Evolutionary conservation across 257 asterid genomes (phyloP).

Genomic region (Nicotiana tomentosiformis): DNA sequence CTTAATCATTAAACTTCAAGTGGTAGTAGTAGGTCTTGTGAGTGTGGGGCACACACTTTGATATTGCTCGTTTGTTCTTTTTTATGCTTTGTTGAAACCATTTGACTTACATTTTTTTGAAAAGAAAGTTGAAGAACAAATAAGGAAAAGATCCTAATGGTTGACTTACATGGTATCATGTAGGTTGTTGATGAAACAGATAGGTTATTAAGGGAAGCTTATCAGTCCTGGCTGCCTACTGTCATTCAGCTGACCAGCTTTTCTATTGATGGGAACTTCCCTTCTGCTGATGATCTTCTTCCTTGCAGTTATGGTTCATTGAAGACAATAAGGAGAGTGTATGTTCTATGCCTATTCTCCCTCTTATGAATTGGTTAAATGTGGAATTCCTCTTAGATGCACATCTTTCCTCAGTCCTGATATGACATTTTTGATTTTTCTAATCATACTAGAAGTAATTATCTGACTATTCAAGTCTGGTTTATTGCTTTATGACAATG

Average conservation of each 20-base stretch:
- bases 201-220: constrained; percentile 81
- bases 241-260: constrained; percentile 54
- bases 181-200: constrained; percentile 96
- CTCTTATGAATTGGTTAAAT: neutral
- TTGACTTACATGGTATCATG: constrained; percentile 9
- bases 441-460: neutral
- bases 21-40: neutral
- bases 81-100: neutral
- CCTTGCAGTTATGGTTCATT: constrained; percentile 43
- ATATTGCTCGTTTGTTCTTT: neutral
- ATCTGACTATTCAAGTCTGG: neutral
- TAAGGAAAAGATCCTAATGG: neutral
- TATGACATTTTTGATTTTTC: neutral
- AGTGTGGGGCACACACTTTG: neutral
- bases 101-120: neutral
- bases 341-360: constrained; percentile 25
- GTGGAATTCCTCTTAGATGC: neutral
- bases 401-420: neutral
- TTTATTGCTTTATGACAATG: neutral
- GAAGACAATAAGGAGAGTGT: constrained; percentile 75
- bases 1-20: neutral
- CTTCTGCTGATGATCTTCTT: constrained; percentile 13
- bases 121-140: neutral
- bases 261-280: constrained; percentile 24
- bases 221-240: constrained; percentile 91